Evolutionary conservation across 2,329 filamentous ascomycete genomes (phyloP).

Genomic region (Fusarium sp.): DNA sequence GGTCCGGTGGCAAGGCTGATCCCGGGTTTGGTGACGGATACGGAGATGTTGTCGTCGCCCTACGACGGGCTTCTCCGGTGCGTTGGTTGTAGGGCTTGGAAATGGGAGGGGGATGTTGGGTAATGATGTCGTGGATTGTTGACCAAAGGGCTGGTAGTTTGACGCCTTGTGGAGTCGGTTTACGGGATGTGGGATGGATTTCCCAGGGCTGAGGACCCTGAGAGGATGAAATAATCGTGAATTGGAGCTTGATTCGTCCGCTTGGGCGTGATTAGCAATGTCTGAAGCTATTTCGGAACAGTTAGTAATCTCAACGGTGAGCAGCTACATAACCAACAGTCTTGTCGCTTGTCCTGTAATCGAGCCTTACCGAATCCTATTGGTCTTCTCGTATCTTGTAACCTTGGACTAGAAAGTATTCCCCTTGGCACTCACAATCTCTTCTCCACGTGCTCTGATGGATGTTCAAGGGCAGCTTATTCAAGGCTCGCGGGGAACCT

Average conservation of each 20-base stretch:
- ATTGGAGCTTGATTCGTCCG: not conserved
- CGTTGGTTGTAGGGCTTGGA: not conserved
- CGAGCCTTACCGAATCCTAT: not conserved
- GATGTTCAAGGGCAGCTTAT: no score
- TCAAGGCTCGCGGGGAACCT: no score
- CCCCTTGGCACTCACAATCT: no score
- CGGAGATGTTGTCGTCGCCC: not conserved
- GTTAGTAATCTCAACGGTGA: not conserved
- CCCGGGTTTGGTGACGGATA: slow-evolving; percentile 10
- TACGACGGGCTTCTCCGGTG: not conserved
- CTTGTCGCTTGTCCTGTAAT: not conserved
- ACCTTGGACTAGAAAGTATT: no score
- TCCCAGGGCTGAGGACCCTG: not conserved
- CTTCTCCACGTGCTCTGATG: no score
- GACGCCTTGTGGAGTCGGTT: not conserved
- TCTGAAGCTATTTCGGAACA: not conserved
- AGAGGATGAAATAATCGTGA: not conserved
- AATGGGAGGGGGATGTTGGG: not conserved
- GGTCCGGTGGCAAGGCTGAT: not conserved
- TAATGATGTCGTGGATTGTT: not conserved
- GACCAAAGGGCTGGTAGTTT: not conserved
- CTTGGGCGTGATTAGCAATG: not conserved
- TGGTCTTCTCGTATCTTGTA: not conserved
- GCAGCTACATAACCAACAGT: not conserved
- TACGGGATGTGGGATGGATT: not conserved